Evolutionary conservation across 2,329 filamentous ascomycete species (phyloP).

Genomic region (Fusarium clavum): DNA sequence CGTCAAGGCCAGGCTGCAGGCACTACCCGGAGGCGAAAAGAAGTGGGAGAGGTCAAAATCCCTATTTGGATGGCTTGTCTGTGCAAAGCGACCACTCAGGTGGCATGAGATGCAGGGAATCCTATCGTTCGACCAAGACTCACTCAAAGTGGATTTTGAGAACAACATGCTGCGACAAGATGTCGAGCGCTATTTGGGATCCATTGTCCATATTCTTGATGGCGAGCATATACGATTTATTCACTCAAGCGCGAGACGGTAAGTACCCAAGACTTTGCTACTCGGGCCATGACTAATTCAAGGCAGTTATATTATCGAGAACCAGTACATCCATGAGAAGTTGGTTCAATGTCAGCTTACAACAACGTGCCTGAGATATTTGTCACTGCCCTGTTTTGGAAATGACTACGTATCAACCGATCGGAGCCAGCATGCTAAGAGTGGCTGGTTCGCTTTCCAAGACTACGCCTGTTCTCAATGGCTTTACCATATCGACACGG

Average conservation of each 20-base stretch:
- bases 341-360: neutral
- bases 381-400: neutral
- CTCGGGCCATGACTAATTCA: rapidly evolving
- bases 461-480: slow-evolving; percentile 9
- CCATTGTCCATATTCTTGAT: neutral
- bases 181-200: slow-evolving; percentile 8
- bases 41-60: slow-evolving; percentile 12
- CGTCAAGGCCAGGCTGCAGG: rapidly evolving
- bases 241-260: slow-evolving; percentile 3
- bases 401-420: neutral
- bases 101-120: slow-evolving; percentile 23
- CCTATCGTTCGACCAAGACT: neutral
- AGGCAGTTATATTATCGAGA: neutral
- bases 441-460: slow-evolving; percentile 11
- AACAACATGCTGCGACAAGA: neutral
- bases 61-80: slow-evolving; percentile 5
- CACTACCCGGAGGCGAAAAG: rapidly evolving
- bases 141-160: neutral
- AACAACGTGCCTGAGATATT: neutral
- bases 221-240: neutral
- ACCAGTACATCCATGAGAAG: neutral
- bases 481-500: neutral
- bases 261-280: rapidly evolving
- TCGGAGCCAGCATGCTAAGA: neutral
- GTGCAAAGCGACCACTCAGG: neutral